Conservation (phyloP, 768 basidiomycete genomes). For the Xerocomellus chrysenteron region DNA sequence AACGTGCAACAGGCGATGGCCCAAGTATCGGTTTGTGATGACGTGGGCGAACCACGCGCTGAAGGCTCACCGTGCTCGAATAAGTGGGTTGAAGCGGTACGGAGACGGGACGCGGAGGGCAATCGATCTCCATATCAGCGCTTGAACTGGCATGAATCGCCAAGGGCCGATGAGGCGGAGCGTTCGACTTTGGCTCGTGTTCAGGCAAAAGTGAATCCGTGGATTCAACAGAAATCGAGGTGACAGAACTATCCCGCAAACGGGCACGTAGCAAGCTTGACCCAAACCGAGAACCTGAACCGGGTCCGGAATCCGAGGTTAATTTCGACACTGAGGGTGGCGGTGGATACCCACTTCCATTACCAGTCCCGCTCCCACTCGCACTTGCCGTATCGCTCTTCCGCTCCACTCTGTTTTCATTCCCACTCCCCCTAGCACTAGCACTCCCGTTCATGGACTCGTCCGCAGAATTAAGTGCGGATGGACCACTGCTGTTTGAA, state of each 20-base stretch:
- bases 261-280: conserved; percentile 22
- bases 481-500: conserved; percentile 29
- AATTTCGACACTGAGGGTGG: conserved; percentile 23
- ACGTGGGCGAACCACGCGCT: background rate
- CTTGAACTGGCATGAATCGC: conserved; percentile 3
- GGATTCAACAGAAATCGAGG: conserved; percentile 28
- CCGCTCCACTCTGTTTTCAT: conserved; percentile 1
- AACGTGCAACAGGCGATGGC: conserved; percentile 16
- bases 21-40: conserved; percentile 8
- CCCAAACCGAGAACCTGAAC: conserved; percentile 24
- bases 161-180: conserved; percentile 6
- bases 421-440: conserved; percentile 8
- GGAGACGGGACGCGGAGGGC: conserved; percentile 18
- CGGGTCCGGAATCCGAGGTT: conserved; percentile 23
- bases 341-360: conserved; percentile 7
- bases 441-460: conserved; percentile 20
- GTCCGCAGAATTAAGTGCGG: conserved; percentile 24
- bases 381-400: conserved; percentile 12
- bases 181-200: conserved; percentile 5
- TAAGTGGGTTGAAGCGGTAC: conserved; percentile 15
- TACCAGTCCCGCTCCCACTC: conserved; percentile 14
- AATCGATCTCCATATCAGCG: conserved; percentile 30
- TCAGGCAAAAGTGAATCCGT: conserved; percentile 13
- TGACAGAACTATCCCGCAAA: conserved; percentile 31
- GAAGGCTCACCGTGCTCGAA: background rate